These are phyloP conservation scores for Pichia phayaonensis DNA, from an alignment of 805 yeast species.

Conservation along the genomic window DNA sequence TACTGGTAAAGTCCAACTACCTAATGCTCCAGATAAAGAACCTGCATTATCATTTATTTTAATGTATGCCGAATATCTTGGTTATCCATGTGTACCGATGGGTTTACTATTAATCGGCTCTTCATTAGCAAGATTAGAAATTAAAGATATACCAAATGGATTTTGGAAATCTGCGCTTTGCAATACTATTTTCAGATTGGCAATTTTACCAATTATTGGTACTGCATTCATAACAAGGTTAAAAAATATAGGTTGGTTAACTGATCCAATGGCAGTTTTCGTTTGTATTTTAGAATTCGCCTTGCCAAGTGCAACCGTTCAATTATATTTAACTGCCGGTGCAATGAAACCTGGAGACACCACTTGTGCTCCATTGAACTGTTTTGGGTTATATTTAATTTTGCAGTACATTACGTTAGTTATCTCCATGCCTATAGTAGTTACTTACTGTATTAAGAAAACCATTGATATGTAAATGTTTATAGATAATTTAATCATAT, in stretches of 20 bases:
- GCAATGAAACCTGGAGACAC: constrained; percentile 43
- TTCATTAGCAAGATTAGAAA: constrained; percentile 42
- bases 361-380: constrained; percentile 42
- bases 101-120: constrained; percentile 49
- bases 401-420: constrained; percentile 40
- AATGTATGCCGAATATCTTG: constrained; percentile 42
- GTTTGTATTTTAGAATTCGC: constrained; percentile 41
- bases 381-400: constrained; percentile 44
- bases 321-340: constrained; percentile 53
- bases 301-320: constrained; percentile 51
- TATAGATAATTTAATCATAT: neutral
- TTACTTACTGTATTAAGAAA: constrained; percentile 33
- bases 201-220: constrained; percentile 46
- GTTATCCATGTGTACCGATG: constrained; percentile 47
- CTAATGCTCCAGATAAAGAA: constrained; percentile 39
- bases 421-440: constrained; percentile 44
- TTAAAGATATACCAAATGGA: constrained; percentile 39
- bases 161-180: constrained; percentile 49
- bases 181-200: constrained; percentile 35
- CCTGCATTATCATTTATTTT: constrained; percentile 50
- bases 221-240: constrained; percentile 41
- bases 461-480: constrained; percentile 17
- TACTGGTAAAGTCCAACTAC: constrained; percentile 21
- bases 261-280: constrained; percentile 34
- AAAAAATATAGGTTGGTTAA: constrained; percentile 42